Base-by-base conservation (phyloP, 352 stramenopile genomes). In the Pythium coloratum region DNA sequence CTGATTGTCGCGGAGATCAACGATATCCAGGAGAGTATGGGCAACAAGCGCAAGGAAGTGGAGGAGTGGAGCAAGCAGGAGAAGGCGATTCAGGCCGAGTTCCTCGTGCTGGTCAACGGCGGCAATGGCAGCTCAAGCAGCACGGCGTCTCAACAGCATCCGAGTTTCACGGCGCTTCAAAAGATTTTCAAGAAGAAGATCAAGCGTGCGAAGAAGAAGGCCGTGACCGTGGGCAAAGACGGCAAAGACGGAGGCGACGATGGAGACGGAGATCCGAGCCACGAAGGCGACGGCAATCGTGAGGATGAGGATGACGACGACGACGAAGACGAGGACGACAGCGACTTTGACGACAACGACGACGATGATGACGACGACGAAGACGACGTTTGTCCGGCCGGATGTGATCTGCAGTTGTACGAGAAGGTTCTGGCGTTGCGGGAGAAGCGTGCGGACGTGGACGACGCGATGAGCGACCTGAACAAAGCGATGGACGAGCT, bases 161-260 rank as follows among this genome's bases (percentile, higher is more conserved):
- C 85, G 18, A 90, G 79, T 55, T 86, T 91, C 58, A 66, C 76
- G 12, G 77, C 75, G 40, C 69, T 98, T 28, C 82, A 95, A 36
- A 97, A 97, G 76, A 90, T 98, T 32, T 98, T 97, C 70, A 89
- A 87, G 57, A 88, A 92, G 56, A 97, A 96, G 59, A 91, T 98
- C 59, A 98, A 98, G 64, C 77, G 94, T 7, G 66, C 77, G 2
- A 98, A 98, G 77, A 95, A 95, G 70, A 84, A 88, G 46, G 66
- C 62, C 3, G n/a, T 28, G 3, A 55, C 34, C 0, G 55, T 38
- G 32, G 72, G 71, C 3, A 82, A 81, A 26, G 77, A 82, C 12
- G 67, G 71, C 9, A 60, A 58, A 34, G 76, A 76, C 58, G 69
- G 65, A 49, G 72, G 60, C 20, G 70, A 68, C 7, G 67, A 75